phyloP scores from a whole-genome alignment of 176 grass and related monocot genomes.

The Musa beccarii region DNA sequence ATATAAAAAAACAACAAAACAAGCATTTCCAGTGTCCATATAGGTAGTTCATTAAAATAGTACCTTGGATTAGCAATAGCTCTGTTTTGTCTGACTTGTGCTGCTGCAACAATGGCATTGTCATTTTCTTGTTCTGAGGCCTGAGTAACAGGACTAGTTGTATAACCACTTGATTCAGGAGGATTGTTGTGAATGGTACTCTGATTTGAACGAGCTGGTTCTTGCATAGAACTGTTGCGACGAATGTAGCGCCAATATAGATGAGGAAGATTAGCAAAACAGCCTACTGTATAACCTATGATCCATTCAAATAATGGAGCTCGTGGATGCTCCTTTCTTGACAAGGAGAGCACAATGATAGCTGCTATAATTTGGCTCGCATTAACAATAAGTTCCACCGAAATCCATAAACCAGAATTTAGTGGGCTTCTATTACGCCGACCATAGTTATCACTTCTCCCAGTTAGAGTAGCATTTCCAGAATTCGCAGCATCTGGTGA shows the following conservation, averaged over 20 bases:
- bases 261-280: conserved; percentile 61
- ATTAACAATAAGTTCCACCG: conserved; percentile 58
- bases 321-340: conserved; percentile 59
- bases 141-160: conserved; percentile 25
- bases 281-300: conserved; percentile 57
- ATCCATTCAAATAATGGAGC: conserved; percentile 73
- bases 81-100: background rate
- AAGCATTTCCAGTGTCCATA: no score
- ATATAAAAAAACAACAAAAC: no score
- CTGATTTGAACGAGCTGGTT: conserved; percentile 20
- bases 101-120: background rate
- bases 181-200: conserved; percentile 32
- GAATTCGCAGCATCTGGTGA: conserved; percentile 23
- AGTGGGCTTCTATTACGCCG: conserved; percentile 55
- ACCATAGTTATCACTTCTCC: conserved; percentile 47
- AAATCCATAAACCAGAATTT: conserved; percentile 88
- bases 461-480: conserved; percentile 23
- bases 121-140: conserved; percentile 13
- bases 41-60: background rate
- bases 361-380: conserved; percentile 68
- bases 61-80: background rate
- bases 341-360: conserved; percentile 49
- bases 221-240: conserved; percentile 43
- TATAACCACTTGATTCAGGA: conserved; percentile 42
- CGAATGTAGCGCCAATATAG: conserved; percentile 86